phyloP scores from a whole-genome alignment of 768 basidiomycete genomes.

The Favolaschia claudopus region DNA sequence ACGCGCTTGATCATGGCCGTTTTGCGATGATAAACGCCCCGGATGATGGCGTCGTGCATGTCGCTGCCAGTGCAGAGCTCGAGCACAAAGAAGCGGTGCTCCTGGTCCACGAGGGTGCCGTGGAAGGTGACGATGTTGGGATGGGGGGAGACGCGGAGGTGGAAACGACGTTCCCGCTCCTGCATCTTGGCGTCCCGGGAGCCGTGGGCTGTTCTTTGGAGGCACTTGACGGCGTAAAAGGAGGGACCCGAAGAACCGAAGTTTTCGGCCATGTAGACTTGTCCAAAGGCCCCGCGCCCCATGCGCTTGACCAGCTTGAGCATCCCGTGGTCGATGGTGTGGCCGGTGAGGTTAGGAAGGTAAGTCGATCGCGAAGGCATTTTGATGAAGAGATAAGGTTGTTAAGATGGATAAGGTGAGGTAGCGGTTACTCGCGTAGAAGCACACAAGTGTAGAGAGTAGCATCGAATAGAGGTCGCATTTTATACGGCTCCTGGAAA shows the following conservation, averaged over 20 bases:
- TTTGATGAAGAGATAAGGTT: background rate
- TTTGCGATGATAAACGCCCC: conserved; percentile 47
- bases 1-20: conserved; percentile 57
- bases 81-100: conserved; percentile 56
- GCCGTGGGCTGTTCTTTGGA: conserved; percentile 49
- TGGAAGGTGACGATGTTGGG: conserved; percentile 58
- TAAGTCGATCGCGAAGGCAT: conserved; percentile 10
- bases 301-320: conserved; percentile 9
- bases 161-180: conserved; percentile 54
- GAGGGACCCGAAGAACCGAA: background rate
- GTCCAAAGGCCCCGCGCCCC: conserved; percentile 28
- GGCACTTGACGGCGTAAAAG: conserved; percentile 59
- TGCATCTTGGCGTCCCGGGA: conserved; percentile 52
- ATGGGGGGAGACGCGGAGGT: conserved; percentile 40
- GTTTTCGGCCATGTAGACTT: conserved; percentile 19
- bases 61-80: conserved; percentile 49
- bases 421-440: too few relatives aligned
- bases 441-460: too few relatives aligned
- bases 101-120: conserved; percentile 54
- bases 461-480: too few relatives aligned
- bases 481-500: too few relatives aligned
- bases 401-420: background rate
- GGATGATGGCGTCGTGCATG: conserved; percentile 56
- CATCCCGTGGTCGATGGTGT: conserved; percentile 16
- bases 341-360: conserved; percentile 15